Evolutionary conservation across 148 eudicot species (phyloP).

Genomic region (Rhododendron molle): DNA sequence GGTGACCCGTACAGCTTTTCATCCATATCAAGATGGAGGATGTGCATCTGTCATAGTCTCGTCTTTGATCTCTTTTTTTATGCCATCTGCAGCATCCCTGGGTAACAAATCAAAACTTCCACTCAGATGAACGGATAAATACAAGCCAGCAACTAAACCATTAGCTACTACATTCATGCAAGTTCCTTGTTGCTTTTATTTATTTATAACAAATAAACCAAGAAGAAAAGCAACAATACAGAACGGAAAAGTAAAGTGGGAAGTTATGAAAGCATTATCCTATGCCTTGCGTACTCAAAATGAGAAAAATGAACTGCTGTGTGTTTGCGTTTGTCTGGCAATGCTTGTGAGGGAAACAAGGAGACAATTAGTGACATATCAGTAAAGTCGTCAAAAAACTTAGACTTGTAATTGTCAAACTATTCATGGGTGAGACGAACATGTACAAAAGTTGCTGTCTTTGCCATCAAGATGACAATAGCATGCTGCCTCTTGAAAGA

Average conservation of each 20-base stretch:
- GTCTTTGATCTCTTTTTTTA: slow-evolving; percentile 21
- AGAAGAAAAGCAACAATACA: neutral
- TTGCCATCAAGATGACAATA: neutral
- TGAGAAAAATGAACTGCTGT: neutral
- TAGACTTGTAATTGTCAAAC: neutral
- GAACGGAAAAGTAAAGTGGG: neutral
- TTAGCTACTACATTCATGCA: too few relatives aligned
- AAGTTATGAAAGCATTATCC: neutral
- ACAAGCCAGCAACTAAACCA: neutral
- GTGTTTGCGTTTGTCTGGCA: neutral
- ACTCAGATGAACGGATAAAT: neutral
- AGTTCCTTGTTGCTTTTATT: neutral
- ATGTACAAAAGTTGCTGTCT: neutral
- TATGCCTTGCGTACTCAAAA: neutral
- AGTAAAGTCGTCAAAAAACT: too few relatives aligned
- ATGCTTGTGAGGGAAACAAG: neutral
- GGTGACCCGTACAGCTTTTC: neutral
- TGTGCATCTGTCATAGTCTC: slow-evolving; percentile 6
- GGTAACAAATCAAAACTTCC: neutral
- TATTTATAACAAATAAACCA: neutral
- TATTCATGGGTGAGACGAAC: neutral
- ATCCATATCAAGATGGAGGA: neutral
- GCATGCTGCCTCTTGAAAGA: neutral
- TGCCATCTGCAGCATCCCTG: slow-evolving; percentile 18
- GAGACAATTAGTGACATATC: neutral